Base-by-base conservation (phyloP, 2,329 filamentous ascomycete species). In the Ophiostoma novo-ulmi region DNA sequence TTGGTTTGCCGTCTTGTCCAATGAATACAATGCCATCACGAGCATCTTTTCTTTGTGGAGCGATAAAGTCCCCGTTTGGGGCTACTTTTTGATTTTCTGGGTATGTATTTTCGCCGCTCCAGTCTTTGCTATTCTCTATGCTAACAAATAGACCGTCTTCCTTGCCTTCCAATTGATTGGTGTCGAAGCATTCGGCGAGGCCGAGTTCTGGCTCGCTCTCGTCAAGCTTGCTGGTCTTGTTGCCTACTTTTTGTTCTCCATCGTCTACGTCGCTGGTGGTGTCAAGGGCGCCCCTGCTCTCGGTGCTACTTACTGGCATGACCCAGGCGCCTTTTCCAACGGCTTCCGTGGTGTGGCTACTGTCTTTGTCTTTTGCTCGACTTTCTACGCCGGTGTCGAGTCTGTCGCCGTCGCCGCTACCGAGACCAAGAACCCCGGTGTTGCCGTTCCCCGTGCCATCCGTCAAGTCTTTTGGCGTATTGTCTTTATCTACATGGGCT, bases 181-280 rank as follows among this genome's bases (percentile, higher is more conserved):
- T 1, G 88, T 93, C 1, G 87, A 89, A 75, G 87, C 89, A 3
- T 94, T 93, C 77, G 91, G 91, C 17, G 91, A 94, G 77, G 87
- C 90, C 11, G 91, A 94, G 76, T 93, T 93, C 76, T 93, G 90
- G 89, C 85, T 93, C 71, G 89, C 90, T 0, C 83, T 90, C 20
- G 80, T 93, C 76, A 94, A 94, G 77, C 84, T 93, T 5, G 77
- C 88, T 3, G 89, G 89, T 1, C 80, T 93, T 1, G 80, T 90
- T 1, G 89, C 89, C 1, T 92, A 90, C 78, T 91, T 91, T 78
- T 81, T 93, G 74, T 92, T 93, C 75, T 85, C 89, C 68, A 90
- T 92, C 71, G 81, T 92, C 78, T 91, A 92, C 74, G 87, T 89
- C 0, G 84, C 89, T 0, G 90, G 88, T 1, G 89, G 90, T n/a